These are phyloP conservation scores for Aspergillus nidulans DNA, from an alignment of 495 filamentous ascomycete species.

Conservation along the genomic window DNA sequence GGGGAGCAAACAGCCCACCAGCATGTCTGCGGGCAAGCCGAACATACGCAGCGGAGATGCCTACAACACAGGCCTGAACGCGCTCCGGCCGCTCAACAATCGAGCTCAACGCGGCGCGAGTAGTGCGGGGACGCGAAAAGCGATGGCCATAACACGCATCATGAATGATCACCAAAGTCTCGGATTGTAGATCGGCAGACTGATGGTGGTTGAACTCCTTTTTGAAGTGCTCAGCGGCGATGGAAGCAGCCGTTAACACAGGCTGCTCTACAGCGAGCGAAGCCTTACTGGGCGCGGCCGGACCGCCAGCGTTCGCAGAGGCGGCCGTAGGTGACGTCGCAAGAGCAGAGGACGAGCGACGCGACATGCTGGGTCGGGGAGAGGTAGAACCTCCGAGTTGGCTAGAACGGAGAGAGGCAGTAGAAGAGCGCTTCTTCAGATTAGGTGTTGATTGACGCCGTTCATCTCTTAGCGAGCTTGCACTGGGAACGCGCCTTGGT, in stretches of 20 bases:
- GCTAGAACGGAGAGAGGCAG: conserved; percentile 40
- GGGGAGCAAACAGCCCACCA: conserved; percentile 62
- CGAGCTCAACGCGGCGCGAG: conserved; percentile 56
- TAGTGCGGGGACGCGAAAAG: conserved; percentile 74
- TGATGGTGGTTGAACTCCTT: conserved; percentile 65
- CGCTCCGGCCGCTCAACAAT: conserved; percentile 93
- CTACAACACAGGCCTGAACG: conserved; percentile 76
- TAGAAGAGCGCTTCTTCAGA: conserved; percentile 44
- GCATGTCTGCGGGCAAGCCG: conserved; percentile 76
- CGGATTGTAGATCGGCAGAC: conserved; percentile 45
- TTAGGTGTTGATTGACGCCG: conserved; percentile 37
- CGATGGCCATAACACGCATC: conserved; percentile 93
- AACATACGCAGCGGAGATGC: conserved; percentile 83
- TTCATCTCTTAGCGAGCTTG: conserved; percentile 48
- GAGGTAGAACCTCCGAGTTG: conserved; percentile 27
- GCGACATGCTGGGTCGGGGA: conserved; percentile 33
- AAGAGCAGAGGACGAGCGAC: conserved; percentile 46
- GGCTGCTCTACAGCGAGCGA: conserved; percentile 24
- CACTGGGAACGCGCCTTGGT: conserved; percentile 49
- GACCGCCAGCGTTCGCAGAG: conserved; percentile 12
- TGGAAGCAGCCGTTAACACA: conserved; percentile 56
- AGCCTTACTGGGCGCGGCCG: conserved; percentile 21
- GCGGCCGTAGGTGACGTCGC: conserved; percentile 34
- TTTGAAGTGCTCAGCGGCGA: conserved; percentile 66
- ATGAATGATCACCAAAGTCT: conserved; percentile 79